Base-by-base conservation (phyloP, 129 eudicot genomes). In the Flaveria robusta region DNA sequence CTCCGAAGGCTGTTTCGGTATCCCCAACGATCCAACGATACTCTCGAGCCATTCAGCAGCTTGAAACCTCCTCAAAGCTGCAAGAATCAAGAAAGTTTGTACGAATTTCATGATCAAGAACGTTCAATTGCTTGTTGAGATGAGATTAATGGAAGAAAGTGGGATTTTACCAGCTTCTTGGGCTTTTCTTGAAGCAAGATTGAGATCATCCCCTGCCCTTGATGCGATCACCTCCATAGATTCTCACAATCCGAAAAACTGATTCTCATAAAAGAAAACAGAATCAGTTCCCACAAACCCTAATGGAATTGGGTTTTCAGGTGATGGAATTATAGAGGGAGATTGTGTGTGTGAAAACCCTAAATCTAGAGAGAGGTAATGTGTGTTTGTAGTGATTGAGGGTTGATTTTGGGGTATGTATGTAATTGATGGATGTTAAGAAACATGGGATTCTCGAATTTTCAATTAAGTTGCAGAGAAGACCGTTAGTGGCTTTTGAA, bases 111-210 rank as follows among this genome's bases (percentile, higher is more conserved):
- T 13, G 68, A 43, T 63, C 20, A 64, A 51, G 1, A 18, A 29
- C 31, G 37, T 18, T 69, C n/a, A n/a, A 24, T n/a, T 42, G 13
- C 15, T 51, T 52, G 23, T 10, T 22, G 26, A 31, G 46, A 65
- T 34, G 7, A 34, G 5, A 34, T 19, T 24, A 23, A 63, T 42
- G 7, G 1, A 7, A 51, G 16, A 68, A 64, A 51, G 18, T 24
- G 13, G 9, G 13, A 70, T 2, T 7, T 56, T 54, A 88, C 97
- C 97, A 77, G 97, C 92, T 86, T 95, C 97, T 82, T 91, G 97
- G 14, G 94, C 92, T 79, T 87, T 95, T 85, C 99, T 95, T 83
- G 94, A 89, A 81, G 94, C 97, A 82, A 85, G 80, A 77, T 91
- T 86, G 31, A 85, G 81, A 55, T 85, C 96, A 46, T 86, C 84